A percentile compares a stretch with the other conserved stretches of the same genome.
Conservation (phyloP, 768 basidiomycete genomes). For the Trametes cingulata region DNA sequence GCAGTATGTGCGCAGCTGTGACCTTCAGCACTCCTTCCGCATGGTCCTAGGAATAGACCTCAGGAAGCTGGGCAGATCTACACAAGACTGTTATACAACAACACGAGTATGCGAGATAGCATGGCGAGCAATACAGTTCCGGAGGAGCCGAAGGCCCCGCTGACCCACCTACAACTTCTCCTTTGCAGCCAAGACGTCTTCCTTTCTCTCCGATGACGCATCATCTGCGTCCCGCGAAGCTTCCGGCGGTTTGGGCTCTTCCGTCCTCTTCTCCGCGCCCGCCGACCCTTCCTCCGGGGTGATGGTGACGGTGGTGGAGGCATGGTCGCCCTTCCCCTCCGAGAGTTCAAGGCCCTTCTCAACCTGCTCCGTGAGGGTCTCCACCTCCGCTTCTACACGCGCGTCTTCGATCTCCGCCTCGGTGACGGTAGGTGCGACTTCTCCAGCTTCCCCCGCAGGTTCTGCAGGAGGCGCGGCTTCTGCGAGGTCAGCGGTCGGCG, state of each 20-base stretch:
- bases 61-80: neutral
- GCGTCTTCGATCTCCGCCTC: slow-evolving; percentile 4
- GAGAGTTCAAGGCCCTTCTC: slow-evolving; percentile 14
- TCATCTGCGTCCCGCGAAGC: neutral
- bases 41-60: neutral
- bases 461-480: neutral
- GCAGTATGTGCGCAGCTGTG: neutral
- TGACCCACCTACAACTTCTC: slow-evolving; percentile 14
- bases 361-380: slow-evolving; percentile 7
- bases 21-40: neutral
- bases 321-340: neutral
- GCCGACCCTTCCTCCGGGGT: neutral
- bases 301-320: neutral
- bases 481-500: neutral
- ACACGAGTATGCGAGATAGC: neutral
- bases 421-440: neutral
- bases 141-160: neutral
- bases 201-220: neutral
- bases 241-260: neutral
- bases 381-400: slow-evolving; percentile 11
- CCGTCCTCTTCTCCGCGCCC: neutral
- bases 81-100: slow-evolving; percentile 2
- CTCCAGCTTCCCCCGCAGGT: neutral
- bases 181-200: neutral
- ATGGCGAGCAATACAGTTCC: neutral